phyloP scores from a whole-genome alignment of 2,329 filamentous ascomycete genomes.

The Xylaria sp. region DNA sequence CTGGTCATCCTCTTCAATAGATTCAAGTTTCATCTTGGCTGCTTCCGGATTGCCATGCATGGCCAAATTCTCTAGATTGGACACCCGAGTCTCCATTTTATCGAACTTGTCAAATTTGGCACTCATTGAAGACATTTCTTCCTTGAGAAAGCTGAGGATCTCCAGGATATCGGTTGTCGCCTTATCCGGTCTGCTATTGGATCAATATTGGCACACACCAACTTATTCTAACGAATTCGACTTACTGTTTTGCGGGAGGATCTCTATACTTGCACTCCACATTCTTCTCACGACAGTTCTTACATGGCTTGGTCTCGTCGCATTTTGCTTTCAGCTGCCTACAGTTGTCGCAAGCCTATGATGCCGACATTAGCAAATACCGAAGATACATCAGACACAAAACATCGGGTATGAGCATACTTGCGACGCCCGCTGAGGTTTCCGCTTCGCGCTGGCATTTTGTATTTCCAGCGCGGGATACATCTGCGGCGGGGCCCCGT shows the following conservation, averaged over 20 bases:
- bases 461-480: conserved; percentile 53
- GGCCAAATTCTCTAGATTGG: conserved; percentile 53
- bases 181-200: conserved; percentile 64
- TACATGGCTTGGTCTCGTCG: conserved; percentile 85
- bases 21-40: conserved; percentile 48
- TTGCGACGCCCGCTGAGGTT: conserved; percentile 74
- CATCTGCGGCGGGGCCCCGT: conserved; percentile 51
- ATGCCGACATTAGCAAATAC: conserved; percentile 41
- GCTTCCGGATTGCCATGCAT: conserved; percentile 45
- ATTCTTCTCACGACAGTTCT: conserved; percentile 88
- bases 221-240: conserved; percentile 34
- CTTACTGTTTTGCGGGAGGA: conserved; percentile 89
- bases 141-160: conserved; percentile 54
- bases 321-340: conserved; percentile 90
- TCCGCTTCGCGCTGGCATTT: conserved; percentile 64
- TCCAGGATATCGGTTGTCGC: conserved; percentile 70
- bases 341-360: conserved; percentile 89
- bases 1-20: conserved; percentile 49
- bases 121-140: conserved; percentile 49
- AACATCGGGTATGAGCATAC: conserved; percentile 52
- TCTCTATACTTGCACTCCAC: conserved; percentile 89
- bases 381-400: conserved; percentile 13
- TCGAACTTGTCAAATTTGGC: conserved; percentile 50
- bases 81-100: conserved; percentile 53
- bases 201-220: conserved; percentile 16